Evolutionary conservation across 192 early-diverging fungal genomes (phyloP), one percentile per base, ranked within the genome.

Genomic region (Obelidium mucronatum): DNA sequence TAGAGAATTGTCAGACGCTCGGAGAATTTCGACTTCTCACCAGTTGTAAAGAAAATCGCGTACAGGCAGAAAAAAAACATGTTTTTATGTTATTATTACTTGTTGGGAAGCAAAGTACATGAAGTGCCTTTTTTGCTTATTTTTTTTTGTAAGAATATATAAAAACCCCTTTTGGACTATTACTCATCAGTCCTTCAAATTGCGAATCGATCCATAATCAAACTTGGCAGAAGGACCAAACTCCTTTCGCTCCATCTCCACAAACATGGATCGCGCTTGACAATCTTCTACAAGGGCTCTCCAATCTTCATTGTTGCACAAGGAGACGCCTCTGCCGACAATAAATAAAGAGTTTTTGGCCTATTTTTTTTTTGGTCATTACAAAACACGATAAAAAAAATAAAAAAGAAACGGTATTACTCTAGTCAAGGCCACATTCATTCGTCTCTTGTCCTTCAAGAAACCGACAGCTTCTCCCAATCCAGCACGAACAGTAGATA

Each of bases 391-490:
- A 22, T 58, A 24, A 58, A 31, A 1, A 58, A 34, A 40, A 64
- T 13, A 8, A 26, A n/a, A n/a, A 11, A 60, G 13, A 39, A 19
- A 40, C 11, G 4, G 8, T 35, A 51, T 26, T 58, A 72, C 69
- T 61, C 96, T 89, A 3, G 93, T 97, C 70, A 98, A 69, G 0
- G 92, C 94, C 0, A 97, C 95, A 70, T 96, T 98, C 94, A 98
- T 94, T 28, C 95, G 91, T 4, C 95, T 85, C 31, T 85, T 80
- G 78, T 98, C 96, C 6, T 88, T 79, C 73, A 96, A 80, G 76
- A 98, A 97, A 17, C 95, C 95, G 40, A 97, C 92, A 24, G 87
- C 86, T 0, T 82, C 59, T 73, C 79, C 77, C 3, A 68, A 28
- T 34, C 76, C 89, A 3, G 96, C 92, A 39, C 96, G 88, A 24